phyloP scores from a whole-genome alignment of 1,284 basidiomycete species.

The Ceratobasidium sp. region DNA sequence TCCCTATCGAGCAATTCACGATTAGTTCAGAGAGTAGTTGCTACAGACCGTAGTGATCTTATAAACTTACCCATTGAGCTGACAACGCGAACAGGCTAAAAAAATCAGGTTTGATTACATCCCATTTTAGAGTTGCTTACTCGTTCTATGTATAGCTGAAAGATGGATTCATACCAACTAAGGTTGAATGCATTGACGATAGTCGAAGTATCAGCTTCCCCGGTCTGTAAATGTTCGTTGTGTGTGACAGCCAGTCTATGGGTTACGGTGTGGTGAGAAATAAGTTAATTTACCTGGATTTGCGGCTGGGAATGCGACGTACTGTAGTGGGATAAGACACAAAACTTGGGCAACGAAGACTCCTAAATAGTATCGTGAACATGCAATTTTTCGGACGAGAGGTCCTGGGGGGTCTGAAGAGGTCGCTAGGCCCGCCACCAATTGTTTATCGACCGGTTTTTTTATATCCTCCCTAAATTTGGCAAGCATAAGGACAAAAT shows the following conservation, averaged over 20 bases:
- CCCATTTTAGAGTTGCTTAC: conserved; percentile 54
- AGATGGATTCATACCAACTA: conserved; percentile 76
- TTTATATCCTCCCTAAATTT: conserved; percentile 64
- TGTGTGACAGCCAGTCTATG: conserved; percentile 64
- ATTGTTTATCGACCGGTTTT: conserved; percentile 67
- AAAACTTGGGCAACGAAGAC: conserved; percentile 45
- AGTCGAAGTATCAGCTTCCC: conserved; percentile 71
- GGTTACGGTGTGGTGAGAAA: not conserved
- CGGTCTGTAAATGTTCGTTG: conserved; percentile 71
- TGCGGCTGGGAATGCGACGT: not conserved
- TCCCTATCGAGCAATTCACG: conserved; percentile 58
- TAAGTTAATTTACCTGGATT: not conserved
- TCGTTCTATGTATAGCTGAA: conserved; percentile 70
- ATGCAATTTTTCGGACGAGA: not conserved
- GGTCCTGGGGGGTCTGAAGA: not conserved
- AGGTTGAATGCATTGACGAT: conserved; percentile 69
- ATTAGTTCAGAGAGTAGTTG: too few relatives aligned
- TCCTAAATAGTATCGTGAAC: conserved; percentile 24
- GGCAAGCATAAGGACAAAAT: conserved; percentile 64
- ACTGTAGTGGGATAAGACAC: conserved; percentile 48
- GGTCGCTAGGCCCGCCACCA: conserved; percentile 57
- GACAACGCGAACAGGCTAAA: conserved; percentile 69
- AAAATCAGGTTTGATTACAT: too few relatives aligned
- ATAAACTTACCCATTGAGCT: conserved; percentile 69
- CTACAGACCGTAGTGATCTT: too few relatives aligned